phyloP scores from a whole-genome alignment of 1,139 yeast species.

The Geotrichum klebahnii region DNA sequence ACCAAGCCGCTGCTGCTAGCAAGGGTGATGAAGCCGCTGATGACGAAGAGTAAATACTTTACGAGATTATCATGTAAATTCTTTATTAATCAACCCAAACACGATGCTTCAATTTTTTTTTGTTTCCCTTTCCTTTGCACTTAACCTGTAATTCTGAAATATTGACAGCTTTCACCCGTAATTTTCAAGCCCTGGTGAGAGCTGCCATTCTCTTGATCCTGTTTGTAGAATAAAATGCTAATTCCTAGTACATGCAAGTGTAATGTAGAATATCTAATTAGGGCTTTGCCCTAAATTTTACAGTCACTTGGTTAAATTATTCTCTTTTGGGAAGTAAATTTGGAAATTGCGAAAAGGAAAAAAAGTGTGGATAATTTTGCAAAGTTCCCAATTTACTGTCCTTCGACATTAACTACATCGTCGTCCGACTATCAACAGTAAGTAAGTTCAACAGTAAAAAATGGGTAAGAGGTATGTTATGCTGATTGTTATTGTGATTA shows the following conservation, averaged over 20 bases:
- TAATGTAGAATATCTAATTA: no score
- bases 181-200: no score
- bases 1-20: slow-evolving; percentile 58
- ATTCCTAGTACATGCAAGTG: no score
- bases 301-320: not conserved
- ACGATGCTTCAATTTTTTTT: slow-evolving; percentile 1
- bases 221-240: no score
- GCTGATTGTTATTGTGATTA: not conserved
- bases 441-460: slow-evolving; percentile 38
- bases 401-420: slow-evolving; percentile 19
- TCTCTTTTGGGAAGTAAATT: not conserved
- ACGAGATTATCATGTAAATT: slow-evolving; percentile 6
- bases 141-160: not conserved
- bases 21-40: slow-evolving; percentile 55
- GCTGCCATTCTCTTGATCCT: not conserved
- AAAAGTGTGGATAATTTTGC: slow-evolving; percentile 8
- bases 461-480: slow-evolving; percentile 70
- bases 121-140: not conserved
- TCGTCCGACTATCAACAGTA: slow-evolving; percentile 24
- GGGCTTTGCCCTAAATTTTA: not conserved
- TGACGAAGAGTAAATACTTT: slow-evolving; percentile 44
- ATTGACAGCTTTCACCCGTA: not conserved
- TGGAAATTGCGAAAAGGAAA: not conserved
- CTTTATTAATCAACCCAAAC: slow-evolving; percentile 6
- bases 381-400: not conserved